Conservation (phyloP, 1,284 basidiomycete genomes). For the Trametes sp. region DNA sequence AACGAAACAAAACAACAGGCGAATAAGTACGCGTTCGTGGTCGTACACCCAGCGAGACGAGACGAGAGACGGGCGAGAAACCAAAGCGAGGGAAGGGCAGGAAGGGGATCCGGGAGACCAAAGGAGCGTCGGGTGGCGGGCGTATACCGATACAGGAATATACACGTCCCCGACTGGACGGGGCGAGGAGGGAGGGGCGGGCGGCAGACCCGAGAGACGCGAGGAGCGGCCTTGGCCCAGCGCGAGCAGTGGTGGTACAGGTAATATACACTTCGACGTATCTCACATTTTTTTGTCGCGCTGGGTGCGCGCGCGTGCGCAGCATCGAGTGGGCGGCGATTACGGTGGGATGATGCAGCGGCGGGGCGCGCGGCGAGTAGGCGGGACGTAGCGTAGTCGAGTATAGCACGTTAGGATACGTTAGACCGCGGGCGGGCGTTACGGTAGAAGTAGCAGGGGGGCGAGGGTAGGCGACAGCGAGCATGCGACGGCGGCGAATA, state of each 20-base stretch:
- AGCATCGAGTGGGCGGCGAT: background rate
- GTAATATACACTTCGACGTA: conserved; percentile 27
- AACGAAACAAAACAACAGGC: conserved; percentile 12
- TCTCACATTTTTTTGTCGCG: conserved; percentile 28
- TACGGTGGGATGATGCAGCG: conserved; percentile 2
- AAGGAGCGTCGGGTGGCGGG: conserved; percentile 30
- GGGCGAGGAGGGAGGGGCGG: conserved; percentile 6
- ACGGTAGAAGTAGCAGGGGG: conserved; percentile 23
- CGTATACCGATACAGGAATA: conserved; percentile 33
- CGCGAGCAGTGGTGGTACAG: conserved; percentile 27
- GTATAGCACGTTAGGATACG: conserved; percentile 26
- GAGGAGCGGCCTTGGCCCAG: conserved; percentile 20
- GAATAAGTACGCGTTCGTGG: conserved; percentile 21
- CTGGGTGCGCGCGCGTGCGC: conserved; percentile 8
- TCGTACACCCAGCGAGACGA: conserved; percentile 28
- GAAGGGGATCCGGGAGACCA: conserved; percentile 11
- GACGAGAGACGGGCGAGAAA: background rate
- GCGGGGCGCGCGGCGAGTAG: conserved; percentile 20
- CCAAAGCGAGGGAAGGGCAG: background rate
- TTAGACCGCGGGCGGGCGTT: conserved; percentile 17
- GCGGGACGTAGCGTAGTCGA: conserved; percentile 30
- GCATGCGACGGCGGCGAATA: conserved; percentile 29
- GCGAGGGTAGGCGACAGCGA: conserved; percentile 23
- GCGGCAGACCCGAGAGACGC: conserved; percentile 9
- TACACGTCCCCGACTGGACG: conserved; percentile 24